Evolutionary conservation across 2,329 filamentous ascomycete species (phyloP).

Genomic region (Cercospora beticola): DNA sequence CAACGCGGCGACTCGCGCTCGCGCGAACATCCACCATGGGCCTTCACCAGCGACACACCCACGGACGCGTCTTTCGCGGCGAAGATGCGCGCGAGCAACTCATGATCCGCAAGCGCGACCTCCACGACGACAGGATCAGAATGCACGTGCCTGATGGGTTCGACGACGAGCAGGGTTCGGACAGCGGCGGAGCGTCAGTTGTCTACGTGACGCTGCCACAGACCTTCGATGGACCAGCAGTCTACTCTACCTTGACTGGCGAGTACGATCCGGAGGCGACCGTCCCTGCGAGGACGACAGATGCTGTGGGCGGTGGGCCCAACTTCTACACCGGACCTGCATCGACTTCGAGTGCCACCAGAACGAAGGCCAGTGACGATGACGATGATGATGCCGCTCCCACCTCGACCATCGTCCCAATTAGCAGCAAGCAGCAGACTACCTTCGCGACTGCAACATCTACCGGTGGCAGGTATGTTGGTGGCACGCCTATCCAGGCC

Average conservation of each 20-base stretch:
- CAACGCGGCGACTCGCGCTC: neutral
- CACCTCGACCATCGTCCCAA: conserved; percentile 21
- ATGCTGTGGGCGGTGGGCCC: conserved; percentile 18
- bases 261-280: conserved; percentile 14
- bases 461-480: conserved; percentile 10
- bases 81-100: conserved; percentile 30
- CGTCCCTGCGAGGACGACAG: conserved; percentile 19
- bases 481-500: conserved; percentile 29
- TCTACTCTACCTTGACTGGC: conserved; percentile 33
- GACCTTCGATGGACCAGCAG: conserved; percentile 52
- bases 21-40: conserved; percentile 28
- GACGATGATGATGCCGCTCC: neutral
- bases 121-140: conserved; percentile 26
- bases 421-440: conserved; percentile 16
- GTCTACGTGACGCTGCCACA: conserved; percentile 56
- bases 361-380: conserved; percentile 5
- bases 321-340: conserved; percentile 19
- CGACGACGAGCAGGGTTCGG: conserved; percentile 16
- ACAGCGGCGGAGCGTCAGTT: conserved; percentile 38
- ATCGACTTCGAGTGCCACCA: conserved; percentile 15
- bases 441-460: conserved; percentile 25
- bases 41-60: conserved; percentile 33
- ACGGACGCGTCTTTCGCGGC: conserved; percentile 34
- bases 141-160: conserved; percentile 33
- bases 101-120: conserved; percentile 31